phyloP scores from a whole-genome alignment of 495 filamentous ascomycete genomes.

The Cladorrhinum samala region DNA sequence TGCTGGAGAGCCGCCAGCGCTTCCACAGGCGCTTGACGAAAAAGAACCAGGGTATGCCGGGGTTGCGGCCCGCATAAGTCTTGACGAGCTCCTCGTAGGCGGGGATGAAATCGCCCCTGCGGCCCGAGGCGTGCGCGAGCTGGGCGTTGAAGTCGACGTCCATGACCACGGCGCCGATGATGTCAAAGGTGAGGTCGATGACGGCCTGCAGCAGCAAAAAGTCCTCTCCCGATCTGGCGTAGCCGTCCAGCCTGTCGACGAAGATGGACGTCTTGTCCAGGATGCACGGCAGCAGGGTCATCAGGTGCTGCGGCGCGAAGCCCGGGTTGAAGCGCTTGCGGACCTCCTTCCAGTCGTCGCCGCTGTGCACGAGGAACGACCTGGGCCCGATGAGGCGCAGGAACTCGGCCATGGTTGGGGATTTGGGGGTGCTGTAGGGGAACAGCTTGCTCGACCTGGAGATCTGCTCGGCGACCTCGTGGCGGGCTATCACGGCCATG shows the following conservation, averaged over 20 bases:
- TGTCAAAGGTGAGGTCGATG: constrained; percentile 35
- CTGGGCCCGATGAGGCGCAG: constrained; percentile 29
- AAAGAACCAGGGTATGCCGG: constrained; percentile 18
- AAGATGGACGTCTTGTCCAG: constrained; percentile 34
- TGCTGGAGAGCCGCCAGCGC: constrained; percentile 10
- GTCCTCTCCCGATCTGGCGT: constrained; percentile 19
- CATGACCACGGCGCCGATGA: constrained; percentile 36
- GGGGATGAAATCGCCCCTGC: constrained; percentile 21
- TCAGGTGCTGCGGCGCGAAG: constrained; percentile 38
- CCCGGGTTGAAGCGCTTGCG: constrained; percentile 39
- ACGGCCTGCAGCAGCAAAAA: constrained; percentile 22
- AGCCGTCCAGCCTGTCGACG: constrained; percentile 21
- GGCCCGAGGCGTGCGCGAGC: constrained; percentile 8
- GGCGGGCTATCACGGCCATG: constrained; percentile 35
- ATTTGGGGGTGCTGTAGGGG: constrained; percentile 40
- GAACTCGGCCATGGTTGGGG: constrained; percentile 26
- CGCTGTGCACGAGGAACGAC: constrained; percentile 32
- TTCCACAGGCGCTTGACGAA: too few relatives aligned
- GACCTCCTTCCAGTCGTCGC: constrained; percentile 33
- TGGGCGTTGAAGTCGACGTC: constrained; percentile 32
- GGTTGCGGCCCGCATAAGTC: constrained; percentile 13
- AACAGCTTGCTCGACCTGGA: constrained; percentile 29
- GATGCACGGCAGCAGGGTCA: constrained; percentile 34
- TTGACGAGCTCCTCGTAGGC: constrained; percentile 23
- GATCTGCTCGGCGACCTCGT: constrained; percentile 42